Evolutionary conservation across 805 yeast genomes (phyloP).

Genomic region (Ogataea nakhonphanomensis): DNA sequence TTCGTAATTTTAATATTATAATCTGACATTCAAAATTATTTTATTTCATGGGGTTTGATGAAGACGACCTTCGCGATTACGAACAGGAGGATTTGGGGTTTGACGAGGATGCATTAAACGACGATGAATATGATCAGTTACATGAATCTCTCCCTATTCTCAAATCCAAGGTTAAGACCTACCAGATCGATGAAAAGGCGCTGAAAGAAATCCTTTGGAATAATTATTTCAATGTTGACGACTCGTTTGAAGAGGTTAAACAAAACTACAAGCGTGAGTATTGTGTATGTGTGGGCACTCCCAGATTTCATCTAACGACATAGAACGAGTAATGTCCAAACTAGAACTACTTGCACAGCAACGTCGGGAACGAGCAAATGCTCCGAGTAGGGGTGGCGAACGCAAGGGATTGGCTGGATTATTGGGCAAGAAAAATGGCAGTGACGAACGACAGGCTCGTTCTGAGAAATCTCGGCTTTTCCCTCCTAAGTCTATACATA

Average conservation of each 20-base stretch:
- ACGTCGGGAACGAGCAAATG: slow-evolving; percentile 27
- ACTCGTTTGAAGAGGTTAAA: slow-evolving; percentile 47
- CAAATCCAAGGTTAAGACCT: slow-evolving; percentile 36
- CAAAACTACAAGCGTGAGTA: slow-evolving; percentile 30
- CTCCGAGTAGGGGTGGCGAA: slow-evolving; percentile 2
- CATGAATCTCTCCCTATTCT: slow-evolving; percentile 42
- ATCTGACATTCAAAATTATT: background rate
- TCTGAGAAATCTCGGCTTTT: no score
- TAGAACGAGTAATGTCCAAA: slow-evolving; percentile 33
- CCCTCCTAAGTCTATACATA: no score
- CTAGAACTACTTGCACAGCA: slow-evolving; percentile 45
- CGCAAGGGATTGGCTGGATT: slow-evolving; percentile 1
- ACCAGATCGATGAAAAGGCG: slow-evolving; percentile 46
- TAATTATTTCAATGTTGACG: slow-evolving; percentile 53
- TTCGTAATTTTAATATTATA: background rate
- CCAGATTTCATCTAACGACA: slow-evolving; percentile 7
- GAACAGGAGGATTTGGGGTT: slow-evolving; percentile 29
- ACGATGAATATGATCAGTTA: slow-evolving; percentile 43
- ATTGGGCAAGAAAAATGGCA: background rate
- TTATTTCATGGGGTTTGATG: slow-evolving; percentile 19
- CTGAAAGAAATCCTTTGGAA: slow-evolving; percentile 58
- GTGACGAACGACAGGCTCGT: background rate
- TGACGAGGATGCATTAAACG: slow-evolving; percentile 38
- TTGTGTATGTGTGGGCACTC: slow-evolving; percentile 6
- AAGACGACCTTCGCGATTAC: slow-evolving; percentile 23